phyloP scores from a whole-genome alignment of 257 asterid genomes.

The Avicennia marina region DNA sequence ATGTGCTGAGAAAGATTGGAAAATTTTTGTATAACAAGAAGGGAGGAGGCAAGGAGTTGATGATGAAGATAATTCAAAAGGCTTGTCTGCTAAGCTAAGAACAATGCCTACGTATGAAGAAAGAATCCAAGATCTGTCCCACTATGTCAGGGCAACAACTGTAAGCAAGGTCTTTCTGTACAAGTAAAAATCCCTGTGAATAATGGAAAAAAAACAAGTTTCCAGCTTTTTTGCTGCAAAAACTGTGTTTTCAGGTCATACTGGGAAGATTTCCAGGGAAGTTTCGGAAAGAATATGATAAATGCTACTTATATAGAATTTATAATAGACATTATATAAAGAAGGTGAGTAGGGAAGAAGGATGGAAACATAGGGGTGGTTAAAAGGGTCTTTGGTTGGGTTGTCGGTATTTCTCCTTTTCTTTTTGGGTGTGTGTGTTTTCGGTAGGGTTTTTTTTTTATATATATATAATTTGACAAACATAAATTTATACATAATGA shows the following conservation, averaged over 20 bases:
- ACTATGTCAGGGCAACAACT: constrained; percentile 52
- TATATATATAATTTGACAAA: neutral
- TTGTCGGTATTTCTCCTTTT: constrained; percentile 17
- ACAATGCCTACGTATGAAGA: constrained; percentile 54
- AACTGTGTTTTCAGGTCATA: constrained; percentile 5
- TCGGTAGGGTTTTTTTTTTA: neutral
- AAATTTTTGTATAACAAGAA: no score
- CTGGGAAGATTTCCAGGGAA: constrained; percentile 35
- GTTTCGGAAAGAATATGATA: constrained; percentile 33
- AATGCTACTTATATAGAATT: constrained; percentile 32
- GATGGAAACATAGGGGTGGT: constrained; percentile 21
- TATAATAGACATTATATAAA: constrained; percentile 16
- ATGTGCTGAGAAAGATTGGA: neutral
- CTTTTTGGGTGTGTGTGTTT: no score
- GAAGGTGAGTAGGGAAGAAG: constrained; percentile 16
- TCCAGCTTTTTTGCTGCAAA: no score
- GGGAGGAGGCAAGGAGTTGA: no score
- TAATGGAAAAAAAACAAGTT: no score
- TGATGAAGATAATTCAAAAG: constrained; percentile 10
- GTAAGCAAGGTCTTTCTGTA: constrained; percentile 28
- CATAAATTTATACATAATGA: neutral
- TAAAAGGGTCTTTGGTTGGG: constrained; percentile 36
- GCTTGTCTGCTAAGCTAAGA: constrained; percentile 88
- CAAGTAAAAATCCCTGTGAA: constrained; percentile 18
- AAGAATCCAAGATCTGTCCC: constrained; percentile 69